Conservation (phyloP, 148 eudicot species). For the Camellia granthamiana region DNA sequence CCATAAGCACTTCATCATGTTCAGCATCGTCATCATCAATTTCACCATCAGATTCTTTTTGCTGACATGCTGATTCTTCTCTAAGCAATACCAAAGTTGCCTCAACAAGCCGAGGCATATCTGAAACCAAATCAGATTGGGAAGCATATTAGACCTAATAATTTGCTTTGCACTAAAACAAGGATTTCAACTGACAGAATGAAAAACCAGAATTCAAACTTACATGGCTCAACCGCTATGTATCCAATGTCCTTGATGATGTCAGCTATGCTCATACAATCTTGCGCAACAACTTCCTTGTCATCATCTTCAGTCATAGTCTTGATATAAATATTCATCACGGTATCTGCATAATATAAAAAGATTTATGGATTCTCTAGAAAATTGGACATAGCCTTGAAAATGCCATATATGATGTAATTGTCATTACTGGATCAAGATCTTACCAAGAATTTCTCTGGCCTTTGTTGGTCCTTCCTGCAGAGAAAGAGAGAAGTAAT, state of each 20-base stretch:
- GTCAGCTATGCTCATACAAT: constrained; percentile 78
- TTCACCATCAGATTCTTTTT: constrained; percentile 84
- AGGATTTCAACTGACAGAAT: background rate
- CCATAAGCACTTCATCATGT: constrained; percentile 97
- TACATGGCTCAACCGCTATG: constrained; percentile 74
- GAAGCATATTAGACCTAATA: constrained; percentile 12
- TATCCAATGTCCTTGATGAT: constrained; percentile 68
- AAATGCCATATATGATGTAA: background rate
- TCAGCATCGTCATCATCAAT: constrained; percentile 67
- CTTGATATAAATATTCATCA: constrained; percentile 80
- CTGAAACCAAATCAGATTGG: constrained; percentile 26
- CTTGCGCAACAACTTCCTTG: constrained; percentile 98
- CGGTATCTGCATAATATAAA: constrained; percentile 50
- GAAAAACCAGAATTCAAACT: constrained; percentile 26
- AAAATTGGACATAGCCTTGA: background rate
- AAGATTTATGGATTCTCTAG: background rate
- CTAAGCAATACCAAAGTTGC: constrained; percentile 66
- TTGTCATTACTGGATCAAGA: constrained; percentile 1
- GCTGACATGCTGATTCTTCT: constrained; percentile 77
- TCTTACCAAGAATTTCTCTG: constrained; percentile 55
- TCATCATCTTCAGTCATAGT: constrained; percentile 92
- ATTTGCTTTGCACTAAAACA: constrained; percentile 5
- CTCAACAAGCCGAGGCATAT: constrained; percentile 73
- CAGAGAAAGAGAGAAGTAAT: constrained; percentile 12
- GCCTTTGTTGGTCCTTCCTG: constrained; percentile 41